Evolutionary conservation across 768 basidiomycete species (phyloP).

Genomic region (Leccinum variicolor): DNA sequence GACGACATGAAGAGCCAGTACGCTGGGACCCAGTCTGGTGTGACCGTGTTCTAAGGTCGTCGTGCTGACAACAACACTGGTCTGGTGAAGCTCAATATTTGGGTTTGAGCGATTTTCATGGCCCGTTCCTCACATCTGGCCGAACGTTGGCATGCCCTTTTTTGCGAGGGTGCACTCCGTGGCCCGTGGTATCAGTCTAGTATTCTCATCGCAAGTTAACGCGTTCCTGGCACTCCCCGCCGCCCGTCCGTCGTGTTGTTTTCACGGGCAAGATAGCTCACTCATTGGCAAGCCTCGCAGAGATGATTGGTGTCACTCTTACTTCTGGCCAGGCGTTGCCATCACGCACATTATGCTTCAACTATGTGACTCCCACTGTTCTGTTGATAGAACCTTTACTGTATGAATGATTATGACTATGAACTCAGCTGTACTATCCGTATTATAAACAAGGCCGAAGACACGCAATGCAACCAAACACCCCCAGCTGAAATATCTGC

Average conservation of each 20-base stretch:
- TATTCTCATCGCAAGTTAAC: slow-evolving; percentile 11
- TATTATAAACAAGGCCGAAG: not conserved
- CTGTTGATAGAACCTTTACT: slow-evolving; percentile 8
- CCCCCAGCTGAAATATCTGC: not conserved
- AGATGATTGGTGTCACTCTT: not conserved
- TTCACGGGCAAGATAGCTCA: slow-evolving; percentile 2
- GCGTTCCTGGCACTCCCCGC: slow-evolving; percentile 3
- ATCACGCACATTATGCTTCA: slow-evolving; percentile 24
- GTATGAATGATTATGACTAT: slow-evolving; percentile 23
- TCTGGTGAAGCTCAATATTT: slow-evolving; percentile 5
- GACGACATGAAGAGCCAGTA: slow-evolving; percentile 92
- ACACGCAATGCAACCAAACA: not conserved
- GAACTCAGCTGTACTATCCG: not conserved
- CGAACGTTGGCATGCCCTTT: slow-evolving; percentile 9
- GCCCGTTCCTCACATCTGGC: slow-evolving; percentile 3
- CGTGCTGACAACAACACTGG: slow-evolving; percentile 1
- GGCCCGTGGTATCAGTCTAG: slow-evolving; percentile 9
- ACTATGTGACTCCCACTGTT: slow-evolving; percentile 11
- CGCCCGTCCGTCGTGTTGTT: slow-evolving; percentile 1
- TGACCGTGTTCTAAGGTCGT: slow-evolving; percentile 70
- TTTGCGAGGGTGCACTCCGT: slow-evolving; percentile 5
- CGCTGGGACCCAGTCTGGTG: slow-evolving; percentile 77
- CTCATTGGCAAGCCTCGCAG: slow-evolving; percentile 2
- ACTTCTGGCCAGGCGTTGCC: slow-evolving; percentile 4
- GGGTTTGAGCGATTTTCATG: slow-evolving; percentile 12